Percentiles rank a stretch among this genome's conserved stretches.
These are phyloP conservation scores for Blastobotrys raffinosifermentans DNA, from an alignment of 1,139 yeast genomes.

Conservation along the genomic window DNA sequence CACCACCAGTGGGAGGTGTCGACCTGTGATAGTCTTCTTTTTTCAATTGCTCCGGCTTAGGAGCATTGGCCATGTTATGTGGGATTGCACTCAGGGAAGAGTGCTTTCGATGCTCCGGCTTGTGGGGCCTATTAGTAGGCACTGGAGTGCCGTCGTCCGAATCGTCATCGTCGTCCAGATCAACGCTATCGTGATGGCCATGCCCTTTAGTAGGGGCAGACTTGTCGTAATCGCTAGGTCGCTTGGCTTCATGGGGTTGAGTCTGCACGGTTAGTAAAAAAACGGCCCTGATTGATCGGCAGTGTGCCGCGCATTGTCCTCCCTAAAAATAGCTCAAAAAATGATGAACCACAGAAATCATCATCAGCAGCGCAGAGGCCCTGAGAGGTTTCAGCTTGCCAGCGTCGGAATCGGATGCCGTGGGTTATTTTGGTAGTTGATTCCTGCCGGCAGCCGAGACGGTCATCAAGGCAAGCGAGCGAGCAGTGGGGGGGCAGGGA, in stretches of 20 bases:
- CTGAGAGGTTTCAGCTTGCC: too few species aligned
- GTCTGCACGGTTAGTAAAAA: constrained; percentile 18
- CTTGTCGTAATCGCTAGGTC: constrained; percentile 25
- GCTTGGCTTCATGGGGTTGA: constrained; percentile 29
- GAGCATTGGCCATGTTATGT: background rate
- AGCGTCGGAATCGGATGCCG: too few species aligned
- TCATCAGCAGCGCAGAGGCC: too few species aligned
- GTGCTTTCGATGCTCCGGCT: constrained; percentile 4
- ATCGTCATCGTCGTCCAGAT: constrained; percentile 19
- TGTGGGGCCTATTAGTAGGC: constrained; percentile 1
- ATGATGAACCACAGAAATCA: too few species aligned
- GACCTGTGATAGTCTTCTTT: too few species aligned
- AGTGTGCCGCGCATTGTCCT: constrained; percentile 26
- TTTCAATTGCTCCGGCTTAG: too few species aligned
- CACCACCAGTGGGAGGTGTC: background rate
- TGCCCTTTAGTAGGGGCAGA: constrained; percentile 12
- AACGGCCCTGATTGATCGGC: constrained; percentile 1
- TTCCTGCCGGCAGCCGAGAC: too few species aligned
- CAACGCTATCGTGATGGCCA: constrained; percentile 14
- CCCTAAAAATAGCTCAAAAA: constrained; percentile 4
- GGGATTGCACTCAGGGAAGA: constrained; percentile 5
- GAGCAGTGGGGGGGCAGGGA: too few species aligned
- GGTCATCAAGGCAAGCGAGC: too few species aligned
- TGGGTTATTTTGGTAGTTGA: too few species aligned
- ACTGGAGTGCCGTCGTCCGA: background rate